Evolutionary conservation across 2,329 filamentous ascomycete species (phyloP), one percentile per base, ranked within the genome.

Genomic region (Aplosporella prunicola): DNA sequence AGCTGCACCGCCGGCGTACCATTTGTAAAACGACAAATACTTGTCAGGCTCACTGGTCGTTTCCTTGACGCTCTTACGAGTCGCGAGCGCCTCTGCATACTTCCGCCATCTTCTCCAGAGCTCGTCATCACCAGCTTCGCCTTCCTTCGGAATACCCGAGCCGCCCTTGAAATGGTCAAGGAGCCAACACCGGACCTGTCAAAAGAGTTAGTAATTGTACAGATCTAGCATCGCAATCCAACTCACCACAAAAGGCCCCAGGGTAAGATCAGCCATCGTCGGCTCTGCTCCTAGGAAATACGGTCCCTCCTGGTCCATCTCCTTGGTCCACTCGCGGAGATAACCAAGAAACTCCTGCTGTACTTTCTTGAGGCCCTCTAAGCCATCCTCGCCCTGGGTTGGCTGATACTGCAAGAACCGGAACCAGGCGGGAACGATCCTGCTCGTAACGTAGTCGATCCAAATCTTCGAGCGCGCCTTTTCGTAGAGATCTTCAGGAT

Each of bases 141-240:
- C 69, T 22, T 64, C 52, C 34, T 45, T 59, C 2, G 69, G 69
- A 26, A 76, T 62, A 0, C 66, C 64, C n/a, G 68, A 43, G 0
- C 71, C 71, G 2, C 65, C 67, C 40, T 88, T 88, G 53, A 80
- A 88, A 44, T 84, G 70, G 47, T 88, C 80, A 46, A 88, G 78
- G 5, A 85, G 62, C 65, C 81, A 88, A 14, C 86, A 52, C 10
- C 82, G 67, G 17, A 38, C 22, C 35, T 38, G 13, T 10, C 13
- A 6, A 13, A 9, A 3, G 2, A 5, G 38, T 31, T 30, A 30
- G 14, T 3, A 28, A 11, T 5, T n/a, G 15, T 11, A 5, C 3
- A 26, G 2, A 9, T 11, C 20, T 20, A 18, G 7, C 17, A 22
- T 8, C 45, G 13, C 22, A 22, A 8, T 9, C 7, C 9, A 3